Evolutionary conservation across 2,329 filamentous ascomycete species (phyloP).

Genomic region (Fusarium dimerum): DNA sequence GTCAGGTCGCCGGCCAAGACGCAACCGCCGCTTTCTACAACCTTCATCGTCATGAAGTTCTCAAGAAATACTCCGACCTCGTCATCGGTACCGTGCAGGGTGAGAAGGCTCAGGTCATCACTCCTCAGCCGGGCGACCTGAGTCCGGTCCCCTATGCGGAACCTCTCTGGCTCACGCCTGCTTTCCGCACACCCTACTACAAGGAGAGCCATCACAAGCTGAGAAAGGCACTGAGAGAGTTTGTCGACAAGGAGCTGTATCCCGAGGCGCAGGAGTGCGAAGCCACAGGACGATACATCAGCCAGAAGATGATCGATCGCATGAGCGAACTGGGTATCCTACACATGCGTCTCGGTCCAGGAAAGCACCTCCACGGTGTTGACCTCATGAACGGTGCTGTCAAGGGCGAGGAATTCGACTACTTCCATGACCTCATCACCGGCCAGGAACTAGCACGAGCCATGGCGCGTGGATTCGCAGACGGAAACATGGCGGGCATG

Average conservation of each 20-base stretch:
- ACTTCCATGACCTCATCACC: slow-evolving; percentile 80
- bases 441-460: slow-evolving; percentile 71
- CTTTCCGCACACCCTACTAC: slow-evolving; percentile 80
- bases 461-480: slow-evolving; percentile 78
- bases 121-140: slow-evolving; percentile 69
- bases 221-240: slow-evolving; percentile 69
- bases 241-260: slow-evolving; percentile 69
- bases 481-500: slow-evolving; percentile 87
- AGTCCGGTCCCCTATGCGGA: slow-evolving; percentile 82
- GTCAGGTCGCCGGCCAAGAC: slow-evolving; percentile 79
- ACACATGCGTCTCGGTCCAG: slow-evolving; percentile 82
- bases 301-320: slow-evolving; percentile 70
- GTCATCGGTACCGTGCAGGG: slow-evolving; percentile 74
- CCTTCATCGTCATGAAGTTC: slow-evolving; percentile 87
- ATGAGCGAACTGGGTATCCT: slow-evolving; percentile 76
- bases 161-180: slow-evolving; percentile 76
- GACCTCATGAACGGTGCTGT: slow-evolving; percentile 68
- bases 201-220: slow-evolving; percentile 70
- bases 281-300: slow-evolving; percentile 70
- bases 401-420: slow-evolving; percentile 80
- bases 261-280: slow-evolving; percentile 79
- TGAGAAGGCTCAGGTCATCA: slow-evolving; percentile 74
- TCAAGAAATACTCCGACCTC: slow-evolving; percentile 74
- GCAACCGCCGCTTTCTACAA: slow-evolving; percentile 88
- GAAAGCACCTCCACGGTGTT: slow-evolving; percentile 75